phyloP scores from a whole-genome alignment of 2,329 filamentous ascomycete species.

The Penicillium fuscoglaucum region DNA sequence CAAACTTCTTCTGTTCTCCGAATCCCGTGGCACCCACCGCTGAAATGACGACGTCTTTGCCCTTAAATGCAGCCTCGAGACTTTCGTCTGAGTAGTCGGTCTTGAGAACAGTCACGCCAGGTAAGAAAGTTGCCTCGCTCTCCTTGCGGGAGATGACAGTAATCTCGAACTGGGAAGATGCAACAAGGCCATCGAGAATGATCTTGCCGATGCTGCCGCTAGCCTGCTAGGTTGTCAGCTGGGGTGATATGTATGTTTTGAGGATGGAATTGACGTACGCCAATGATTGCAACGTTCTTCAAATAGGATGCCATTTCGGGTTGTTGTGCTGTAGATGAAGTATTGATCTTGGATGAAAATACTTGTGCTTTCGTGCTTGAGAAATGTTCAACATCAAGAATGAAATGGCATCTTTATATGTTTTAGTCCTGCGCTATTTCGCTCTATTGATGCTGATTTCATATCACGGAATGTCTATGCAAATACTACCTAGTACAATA shows the following conservation, averaged over 20 bases:
- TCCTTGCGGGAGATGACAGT: constrained; percentile 28
- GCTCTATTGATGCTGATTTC: neutral
- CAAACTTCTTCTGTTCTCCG: constrained; percentile 31
- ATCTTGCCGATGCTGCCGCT: constrained; percentile 27
- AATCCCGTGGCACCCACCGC: constrained; percentile 26
- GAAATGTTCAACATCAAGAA: neutral
- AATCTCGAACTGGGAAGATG: constrained; percentile 20
- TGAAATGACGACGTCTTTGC: constrained; percentile 36
- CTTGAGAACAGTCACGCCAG: constrained; percentile 21
- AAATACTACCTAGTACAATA: neutral
- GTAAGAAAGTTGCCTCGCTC: constrained; percentile 22
- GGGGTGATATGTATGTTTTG: neutral
- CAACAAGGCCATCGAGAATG: constrained; percentile 22
- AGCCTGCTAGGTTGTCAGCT: constrained; percentile 19
- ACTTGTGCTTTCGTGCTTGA: neutral
- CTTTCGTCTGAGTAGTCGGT: constrained; percentile 27
- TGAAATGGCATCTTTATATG: neutral
- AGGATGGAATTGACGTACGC: constrained; percentile 14
- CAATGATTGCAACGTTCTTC: constrained; percentile 20
- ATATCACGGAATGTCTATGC: neutral
- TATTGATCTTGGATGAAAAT: neutral
- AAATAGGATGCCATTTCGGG: constrained; percentile 9
- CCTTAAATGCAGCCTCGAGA: constrained; percentile 28
- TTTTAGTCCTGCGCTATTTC: neutral
- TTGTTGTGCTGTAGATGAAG: neutral